These are phyloP conservation scores for Mortierella sp. DNA, from an alignment of 371 early-diverging fungal genomes.

Conservation along the genomic window DNA sequence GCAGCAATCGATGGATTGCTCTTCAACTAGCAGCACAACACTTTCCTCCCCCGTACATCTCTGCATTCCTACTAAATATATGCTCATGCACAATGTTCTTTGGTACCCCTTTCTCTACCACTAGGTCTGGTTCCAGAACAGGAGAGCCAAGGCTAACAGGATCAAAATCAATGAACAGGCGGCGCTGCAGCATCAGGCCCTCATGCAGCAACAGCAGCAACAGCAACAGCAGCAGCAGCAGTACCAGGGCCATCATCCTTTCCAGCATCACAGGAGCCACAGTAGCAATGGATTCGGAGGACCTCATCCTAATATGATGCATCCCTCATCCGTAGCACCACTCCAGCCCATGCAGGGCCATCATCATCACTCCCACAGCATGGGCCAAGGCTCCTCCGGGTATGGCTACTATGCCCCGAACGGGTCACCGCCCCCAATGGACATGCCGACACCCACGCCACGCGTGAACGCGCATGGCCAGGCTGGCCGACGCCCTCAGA, in stretches of 20 bases:
- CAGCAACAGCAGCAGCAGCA: slow-evolving; percentile 38
- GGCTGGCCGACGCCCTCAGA: slow-evolving; percentile 35
- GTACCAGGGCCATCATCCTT: slow-evolving; percentile 26
- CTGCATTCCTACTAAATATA: background rate
- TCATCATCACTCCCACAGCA: slow-evolving; percentile 16
- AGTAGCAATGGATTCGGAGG: slow-evolving; percentile 33
- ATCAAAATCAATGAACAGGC: slow-evolving; percentile 58
- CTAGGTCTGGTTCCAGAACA: slow-evolving; percentile 97
- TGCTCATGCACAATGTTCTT: background rate
- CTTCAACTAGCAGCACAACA: too few species aligned
- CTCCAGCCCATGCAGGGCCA: slow-evolving; percentile 18
- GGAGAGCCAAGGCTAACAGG: slow-evolving; percentile 86
- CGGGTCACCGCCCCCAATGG: slow-evolving; percentile 40
- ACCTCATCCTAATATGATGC: slow-evolving; percentile 20
- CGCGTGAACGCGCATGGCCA: slow-evolving; percentile 28
- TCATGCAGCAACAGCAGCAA: slow-evolving; percentile 46
- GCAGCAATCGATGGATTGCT: too few species aligned
- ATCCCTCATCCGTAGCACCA: slow-evolving; percentile 37
- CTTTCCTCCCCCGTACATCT: background rate
- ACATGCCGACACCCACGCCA: slow-evolving; percentile 43
- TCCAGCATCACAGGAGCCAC: slow-evolving; percentile 29
- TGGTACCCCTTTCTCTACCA: background rate
- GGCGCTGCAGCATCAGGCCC: slow-evolving; percentile 55
- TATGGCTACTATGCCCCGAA: slow-evolving; percentile 45
- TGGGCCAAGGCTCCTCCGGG: slow-evolving; percentile 10